phyloP scores from a whole-genome alignment of 225 moss, liverwort and hornwort species.

The Ulota crispa region DNA sequence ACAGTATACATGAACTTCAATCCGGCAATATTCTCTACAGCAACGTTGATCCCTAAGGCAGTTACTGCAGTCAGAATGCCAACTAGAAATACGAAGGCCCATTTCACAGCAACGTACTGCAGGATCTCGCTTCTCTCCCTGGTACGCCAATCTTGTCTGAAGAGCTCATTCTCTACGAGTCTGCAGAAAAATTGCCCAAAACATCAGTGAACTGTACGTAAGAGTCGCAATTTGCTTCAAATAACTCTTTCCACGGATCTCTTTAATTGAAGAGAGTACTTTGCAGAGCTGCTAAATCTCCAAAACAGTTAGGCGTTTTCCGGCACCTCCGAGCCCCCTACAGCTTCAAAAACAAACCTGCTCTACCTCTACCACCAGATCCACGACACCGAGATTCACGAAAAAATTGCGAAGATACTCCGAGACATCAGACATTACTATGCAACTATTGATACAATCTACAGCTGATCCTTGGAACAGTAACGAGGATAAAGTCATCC shows the following conservation, averaged over 20 bases:
- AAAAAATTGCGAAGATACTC: not conserved
- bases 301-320: not conserved
- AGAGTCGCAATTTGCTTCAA: not conserved
- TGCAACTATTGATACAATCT: not conserved
- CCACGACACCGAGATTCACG: not conserved
- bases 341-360: not conserved
- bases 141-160: conserved; percentile 91
- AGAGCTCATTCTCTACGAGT: conserved; percentile 86
- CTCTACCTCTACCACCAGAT: conserved; percentile 2
- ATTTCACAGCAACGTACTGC: conserved; percentile 81
- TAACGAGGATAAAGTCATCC: not conserved
- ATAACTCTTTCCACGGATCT: not conserved
- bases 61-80: conserved; percentile 68
- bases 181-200: conserved; percentile 39
- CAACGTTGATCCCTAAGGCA: conserved; percentile 72
- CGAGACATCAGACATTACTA: not conserved
- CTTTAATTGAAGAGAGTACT: not conserved
- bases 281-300: not conserved
- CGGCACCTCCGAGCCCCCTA: not conserved
- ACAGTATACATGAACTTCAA: conserved; percentile 57
- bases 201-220: not conserved
- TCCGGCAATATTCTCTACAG: conserved; percentile 89
- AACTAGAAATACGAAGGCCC: conserved; percentile 78
- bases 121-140: conserved; percentile 69
- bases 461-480: not conserved